phyloP scores from a whole-genome alignment of 441 rosid species.

The Hura crepitans region DNA sequence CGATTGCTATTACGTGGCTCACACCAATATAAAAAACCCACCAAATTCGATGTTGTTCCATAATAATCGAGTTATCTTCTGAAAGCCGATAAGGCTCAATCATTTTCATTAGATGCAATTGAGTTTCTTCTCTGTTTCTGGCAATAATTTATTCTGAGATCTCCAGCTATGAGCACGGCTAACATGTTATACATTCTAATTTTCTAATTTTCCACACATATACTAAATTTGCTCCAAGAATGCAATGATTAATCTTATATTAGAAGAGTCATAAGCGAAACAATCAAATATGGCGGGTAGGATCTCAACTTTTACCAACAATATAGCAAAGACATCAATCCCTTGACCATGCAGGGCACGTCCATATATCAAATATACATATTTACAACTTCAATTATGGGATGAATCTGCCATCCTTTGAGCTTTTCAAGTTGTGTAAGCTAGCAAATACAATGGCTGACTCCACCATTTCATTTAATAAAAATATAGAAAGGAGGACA shows the following conservation, averaged over 20 bases:
- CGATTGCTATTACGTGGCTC: constrained; percentile 63
- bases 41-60: constrained; percentile 15
- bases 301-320: not conserved
- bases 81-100: constrained; percentile 19
- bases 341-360: not conserved
- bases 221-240: not conserved
- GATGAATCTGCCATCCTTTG: too few relatives aligned
- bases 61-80: constrained; percentile 33
- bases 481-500: too few relatives aligned
- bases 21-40: constrained; percentile 36
- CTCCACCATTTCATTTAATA: too few relatives aligned
- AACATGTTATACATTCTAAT: not conserved
- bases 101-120: constrained; percentile 19
- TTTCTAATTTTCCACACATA: not conserved
- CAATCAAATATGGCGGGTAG: too few relatives aligned
- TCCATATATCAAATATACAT: too few relatives aligned
- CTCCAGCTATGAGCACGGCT: constrained; percentile 1
- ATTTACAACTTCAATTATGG: too few relatives aligned
- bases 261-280: not conserved
- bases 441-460: too few relatives aligned
- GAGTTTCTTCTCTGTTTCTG: constrained; percentile 15
- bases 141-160: not conserved
- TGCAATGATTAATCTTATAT: not conserved
- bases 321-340: not conserved
- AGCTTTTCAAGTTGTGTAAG: too few relatives aligned